A percentile compares a stretch with the other conserved stretches of the same genome.
Conservation (phyloP, 441 rosid genomes). For the Cnidoscolus chayamansa region DNA sequence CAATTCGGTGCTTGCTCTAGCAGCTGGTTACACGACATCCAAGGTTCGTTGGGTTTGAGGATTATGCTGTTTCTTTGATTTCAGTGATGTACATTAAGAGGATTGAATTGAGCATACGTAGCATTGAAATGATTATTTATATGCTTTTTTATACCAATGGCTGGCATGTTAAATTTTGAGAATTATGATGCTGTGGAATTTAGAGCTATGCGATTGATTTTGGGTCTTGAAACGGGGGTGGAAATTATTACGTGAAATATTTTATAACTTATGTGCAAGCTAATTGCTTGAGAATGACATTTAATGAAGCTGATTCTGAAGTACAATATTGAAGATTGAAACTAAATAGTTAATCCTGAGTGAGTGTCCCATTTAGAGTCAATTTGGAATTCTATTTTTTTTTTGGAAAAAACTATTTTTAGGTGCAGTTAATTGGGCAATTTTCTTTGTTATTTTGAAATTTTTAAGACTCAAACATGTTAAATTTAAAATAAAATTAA, state of each 20-base stretch:
- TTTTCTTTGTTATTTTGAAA: too few relatives aligned
- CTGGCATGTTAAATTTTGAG: background rate
- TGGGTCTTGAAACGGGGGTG: background rate
- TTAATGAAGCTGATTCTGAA: constrained; percentile 7
- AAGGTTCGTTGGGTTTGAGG: constrained; percentile 52
- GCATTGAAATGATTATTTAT: background rate
- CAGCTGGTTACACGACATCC: constrained; percentile 95
- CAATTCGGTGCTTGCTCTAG: constrained; percentile 96
- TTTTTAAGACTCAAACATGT: too few relatives aligned
- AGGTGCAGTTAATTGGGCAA: too few relatives aligned
- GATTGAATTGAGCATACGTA: background rate
- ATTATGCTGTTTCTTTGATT: constrained; percentile 16
- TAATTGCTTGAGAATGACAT: background rate
- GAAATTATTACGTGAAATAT: constrained; percentile 2
- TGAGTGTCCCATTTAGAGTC: background rate
- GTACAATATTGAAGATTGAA: constrained; percentile 9
- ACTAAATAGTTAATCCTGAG: background rate
- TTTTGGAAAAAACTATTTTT: too few relatives aligned
- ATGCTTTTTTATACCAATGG: background rate
- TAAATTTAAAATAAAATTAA: too few relatives aligned
- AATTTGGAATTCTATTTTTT: too few relatives aligned
- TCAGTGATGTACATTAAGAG: background rate
- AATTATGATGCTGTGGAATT: constrained; percentile 2
- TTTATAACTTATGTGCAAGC: background rate
- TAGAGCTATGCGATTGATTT: background rate